Evolutionary conservation across 83 land plant species (phyloP), one percentile per base, ranked within the genome.

Genomic region (Thuja plicata): DNA sequence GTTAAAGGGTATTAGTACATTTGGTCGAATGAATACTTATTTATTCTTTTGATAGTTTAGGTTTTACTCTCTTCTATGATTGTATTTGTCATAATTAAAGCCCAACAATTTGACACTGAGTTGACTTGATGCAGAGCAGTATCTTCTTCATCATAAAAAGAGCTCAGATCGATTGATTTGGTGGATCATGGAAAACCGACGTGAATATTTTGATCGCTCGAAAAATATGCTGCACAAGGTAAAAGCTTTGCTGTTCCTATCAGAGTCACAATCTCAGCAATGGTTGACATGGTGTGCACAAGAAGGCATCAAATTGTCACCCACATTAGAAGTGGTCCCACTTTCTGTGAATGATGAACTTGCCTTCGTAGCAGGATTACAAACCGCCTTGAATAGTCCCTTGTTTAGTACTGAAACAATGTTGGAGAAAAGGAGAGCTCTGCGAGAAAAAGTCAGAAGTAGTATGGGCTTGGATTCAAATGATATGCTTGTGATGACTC

Each of bases 171-270:
- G 94, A 89, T 87, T 98, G 77, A 91, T 92, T 41, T 98, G 99
- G 99, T 98, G 99, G 99, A 90, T 98, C 81, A 97, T 96, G 99
- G 99, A 96, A 91, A 98, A 98, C 82, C 91, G 99, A 37, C 90
- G 93, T 6, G 98, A 95, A 89, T 98, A 98, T 85, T 98, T 97
- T 91, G 95, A 98, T 87, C 92, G 98, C 46, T 89, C 99, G 62
- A 98, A 96, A 92, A 83, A 90, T 88, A 84, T 98, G 88, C 96
- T 98, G 16, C 91, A 91, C 80, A 89, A 90, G 78, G 97, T 96
- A 30, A 94, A 94, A 78, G 94, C 95, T 88, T 89, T 98, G 55
- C 87, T 96, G 45, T 98, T 98, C 87, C 93, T 98, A 11, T 97
- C 99, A 15, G 95, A 94, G 54, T 77, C 79, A 27, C 99, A 98